Base-by-base conservation (phyloP, 208 protist genomes). In the Crithidia mellificae region DNA sequence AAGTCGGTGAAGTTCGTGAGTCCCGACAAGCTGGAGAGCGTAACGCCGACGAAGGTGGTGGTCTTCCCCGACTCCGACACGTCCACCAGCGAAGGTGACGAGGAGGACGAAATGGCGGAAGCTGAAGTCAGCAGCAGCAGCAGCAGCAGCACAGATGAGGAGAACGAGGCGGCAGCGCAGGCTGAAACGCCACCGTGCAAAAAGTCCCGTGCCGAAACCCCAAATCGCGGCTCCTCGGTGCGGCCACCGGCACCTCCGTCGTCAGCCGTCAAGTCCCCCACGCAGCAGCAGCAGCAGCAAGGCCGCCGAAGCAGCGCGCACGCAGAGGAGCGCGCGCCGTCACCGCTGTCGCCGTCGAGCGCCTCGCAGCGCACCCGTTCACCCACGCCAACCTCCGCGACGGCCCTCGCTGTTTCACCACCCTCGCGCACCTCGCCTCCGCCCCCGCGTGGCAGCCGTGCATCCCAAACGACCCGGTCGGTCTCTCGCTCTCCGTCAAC, bases 1-100 rank as follows among this genome's bases (percentile, higher is more conserved):
- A 93, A 93, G 87, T 93, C 87, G 19, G 87, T 93, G 53, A 75
- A 54, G 46, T 93, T 93, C 55, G 72, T 82, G 36, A 83, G 84
- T 30, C 73, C 74, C 25, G 77, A 72, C 49, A 79, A 80, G 57
- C 56, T 84, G 49, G 80, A 79, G 73, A 81, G 59, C 29, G 72
- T 78, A 6, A 83, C 77, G 11, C 77, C 77, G n/a, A 79, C 77
- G 9, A 70, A 73, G 55, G 46, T 49, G n/a, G 63, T 63, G 8
- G 36, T 9, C 49, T 52, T 70, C 39, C 19, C 62, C 11, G 11
- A 56, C 32, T 61, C 58, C 0, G 38, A 61, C 52, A 62, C 49
- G 6, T 49, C 49, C 25, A 5, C 44, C 49, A 19, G 27, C 19
- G 61, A 68, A 19, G 69, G 57, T 24, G 57, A 66, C 1, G 46